Evolutionary conservation across 2,329 filamentous ascomycete species (phyloP), one percentile per base, ranked within the genome.

Genomic region (Fusarium chaquense): DNA sequence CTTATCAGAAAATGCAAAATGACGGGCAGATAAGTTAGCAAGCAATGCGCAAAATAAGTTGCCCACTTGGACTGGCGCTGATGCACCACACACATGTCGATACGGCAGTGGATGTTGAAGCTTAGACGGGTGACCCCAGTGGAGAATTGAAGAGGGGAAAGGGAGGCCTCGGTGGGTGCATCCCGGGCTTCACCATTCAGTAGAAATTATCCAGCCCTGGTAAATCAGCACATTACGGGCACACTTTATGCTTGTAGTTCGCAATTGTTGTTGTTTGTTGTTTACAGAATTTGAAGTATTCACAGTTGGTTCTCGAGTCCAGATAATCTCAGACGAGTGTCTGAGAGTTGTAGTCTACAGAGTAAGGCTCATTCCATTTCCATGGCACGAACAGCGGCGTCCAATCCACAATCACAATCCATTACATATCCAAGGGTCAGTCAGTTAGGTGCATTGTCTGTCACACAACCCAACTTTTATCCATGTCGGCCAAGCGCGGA

Each of bases 21-120:
- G n/a, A 46, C n/a, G 26, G 44, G 18, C 28, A 51, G 33, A 38
- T 38, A 50, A 36, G 16, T 24, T 40, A 22, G 49, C 33, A 40
- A n/a, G 32, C 32, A 40, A 28, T 51, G 49, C 33, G 49, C 32
- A 47, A n/a, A 47, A 46, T 18, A 22, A 16, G 41, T 62, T 53
- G 49, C 58, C 58, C 61, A 66, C 52, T 66, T 54, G 61, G 62
- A 41, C 38, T 69, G 36, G 30, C 62, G 38, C 24, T 43, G 52
- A 50, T 60, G 51, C 58, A 59, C 58, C 65, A 70, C 69, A 69
- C 68, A 70, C 65, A 70, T 62, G 60, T 71, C 65, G 57, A 64
- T 46, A 67, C 65, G 55, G 69, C 58, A 72, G 69, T 66, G 65
- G 65, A 70, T 33, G 62, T 70, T 64, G 69, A 72, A 66, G 69